Conservation (phyloP, 352 stramenopile species). For the Pythium aristosporum region DNA sequence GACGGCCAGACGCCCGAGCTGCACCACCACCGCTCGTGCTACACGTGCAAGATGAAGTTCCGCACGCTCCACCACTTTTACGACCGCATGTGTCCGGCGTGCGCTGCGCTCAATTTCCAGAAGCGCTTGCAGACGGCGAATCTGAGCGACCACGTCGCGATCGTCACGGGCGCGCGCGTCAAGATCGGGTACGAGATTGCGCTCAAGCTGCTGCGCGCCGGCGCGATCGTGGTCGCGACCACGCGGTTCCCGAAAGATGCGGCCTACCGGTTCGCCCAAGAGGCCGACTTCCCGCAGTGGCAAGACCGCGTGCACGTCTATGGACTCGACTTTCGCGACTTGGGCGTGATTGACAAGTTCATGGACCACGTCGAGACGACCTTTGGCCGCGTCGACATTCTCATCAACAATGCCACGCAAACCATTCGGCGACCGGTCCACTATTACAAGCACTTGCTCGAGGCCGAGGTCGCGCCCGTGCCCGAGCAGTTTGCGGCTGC, state of each 20-base stretch:
- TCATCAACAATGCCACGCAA: slow-evolving; percentile 98
- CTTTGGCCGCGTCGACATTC: slow-evolving; percentile 86
- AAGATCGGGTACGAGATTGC: slow-evolving; percentile 97
- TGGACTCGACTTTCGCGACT: slow-evolving; percentile 95
- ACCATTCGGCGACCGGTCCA: slow-evolving; percentile 92
- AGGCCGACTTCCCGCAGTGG: slow-evolving; percentile 92
- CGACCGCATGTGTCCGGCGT: slow-evolving; percentile 94
- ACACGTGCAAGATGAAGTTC: slow-evolving; percentile 95
- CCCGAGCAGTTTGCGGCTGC: slow-evolving; percentile 52
- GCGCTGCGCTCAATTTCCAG: slow-evolving; percentile 92
- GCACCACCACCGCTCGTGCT: slow-evolving; percentile 92
- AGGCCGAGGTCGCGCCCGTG: slow-evolving; percentile 84
- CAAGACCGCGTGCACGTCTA: slow-evolving; percentile 86
- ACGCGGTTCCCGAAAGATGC: slow-evolving; percentile 95
- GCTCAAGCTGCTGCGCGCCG: slow-evolving; percentile 92
- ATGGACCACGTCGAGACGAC: slow-evolving; percentile 82
- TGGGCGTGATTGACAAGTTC: slow-evolving; percentile 96
- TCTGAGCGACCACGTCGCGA: slow-evolving; percentile 85
- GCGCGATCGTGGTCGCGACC: slow-evolving; percentile 92
- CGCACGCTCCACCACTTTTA: slow-evolving; percentile 96
- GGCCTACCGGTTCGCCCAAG: slow-evolving; percentile 85
- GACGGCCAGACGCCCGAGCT: slow-evolving; percentile 54
- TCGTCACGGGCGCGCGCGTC: slow-evolving; percentile 95
- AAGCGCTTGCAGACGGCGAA: slow-evolving; percentile 93
- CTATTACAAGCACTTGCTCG: slow-evolving; percentile 93